These are phyloP conservation scores for Schwanniomyces polymorphus DNA, from an alignment of 805 yeast genomes.

Conservation along the genomic window DNA sequence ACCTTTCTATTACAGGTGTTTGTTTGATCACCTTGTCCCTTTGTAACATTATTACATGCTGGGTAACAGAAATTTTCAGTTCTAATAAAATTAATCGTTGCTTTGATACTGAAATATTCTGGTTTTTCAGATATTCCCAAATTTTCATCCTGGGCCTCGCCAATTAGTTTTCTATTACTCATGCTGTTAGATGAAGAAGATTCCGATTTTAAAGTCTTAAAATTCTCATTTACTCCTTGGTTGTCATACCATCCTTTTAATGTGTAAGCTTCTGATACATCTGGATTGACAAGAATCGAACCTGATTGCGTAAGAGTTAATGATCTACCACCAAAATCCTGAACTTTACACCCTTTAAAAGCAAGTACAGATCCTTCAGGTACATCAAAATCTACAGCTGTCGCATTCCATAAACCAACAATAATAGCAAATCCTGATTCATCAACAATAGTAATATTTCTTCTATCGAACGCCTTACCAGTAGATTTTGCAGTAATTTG, in stretches of 20 bases:
- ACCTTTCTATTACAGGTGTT: slow-evolving; percentile 77
- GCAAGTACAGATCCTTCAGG: slow-evolving; percentile 87
- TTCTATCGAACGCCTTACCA: slow-evolving; percentile 88
- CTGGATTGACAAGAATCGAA: slow-evolving; percentile 77
- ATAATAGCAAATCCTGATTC: slow-evolving; percentile 72
- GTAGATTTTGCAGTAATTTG: slow-evolving; percentile 84
- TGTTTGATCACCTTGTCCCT: slow-evolving; percentile 9
- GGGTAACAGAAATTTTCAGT: slow-evolving; percentile 85
- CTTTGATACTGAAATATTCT: slow-evolving; percentile 76
- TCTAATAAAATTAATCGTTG: slow-evolving; percentile 67
- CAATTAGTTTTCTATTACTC: slow-evolving; percentile 63
- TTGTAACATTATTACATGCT: slow-evolving; percentile 67
- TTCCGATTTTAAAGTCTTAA: slow-evolving; percentile 62
- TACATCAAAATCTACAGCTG: slow-evolving; percentile 73
- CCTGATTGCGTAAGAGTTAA: slow-evolving; percentile 81
- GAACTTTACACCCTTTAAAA: slow-evolving; percentile 84
- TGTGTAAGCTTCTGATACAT: slow-evolving; percentile 80
- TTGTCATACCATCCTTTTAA: slow-evolving; percentile 95
- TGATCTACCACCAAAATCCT: slow-evolving; percentile 85
- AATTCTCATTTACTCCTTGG: slow-evolving; percentile 63
- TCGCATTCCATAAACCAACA: slow-evolving; percentile 88
- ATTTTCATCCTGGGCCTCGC: slow-evolving; percentile 62
- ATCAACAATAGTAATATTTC: slow-evolving; percentile 86
- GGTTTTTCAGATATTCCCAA: slow-evolving; percentile 76
- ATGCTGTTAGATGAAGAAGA: slow-evolving; percentile 41